A percentile compares a stretch with the other conserved stretches of the same genome.
Conservation (phyloP, 192 early-diverging fungal genomes). For the Entomortierella parvispora region DNA sequence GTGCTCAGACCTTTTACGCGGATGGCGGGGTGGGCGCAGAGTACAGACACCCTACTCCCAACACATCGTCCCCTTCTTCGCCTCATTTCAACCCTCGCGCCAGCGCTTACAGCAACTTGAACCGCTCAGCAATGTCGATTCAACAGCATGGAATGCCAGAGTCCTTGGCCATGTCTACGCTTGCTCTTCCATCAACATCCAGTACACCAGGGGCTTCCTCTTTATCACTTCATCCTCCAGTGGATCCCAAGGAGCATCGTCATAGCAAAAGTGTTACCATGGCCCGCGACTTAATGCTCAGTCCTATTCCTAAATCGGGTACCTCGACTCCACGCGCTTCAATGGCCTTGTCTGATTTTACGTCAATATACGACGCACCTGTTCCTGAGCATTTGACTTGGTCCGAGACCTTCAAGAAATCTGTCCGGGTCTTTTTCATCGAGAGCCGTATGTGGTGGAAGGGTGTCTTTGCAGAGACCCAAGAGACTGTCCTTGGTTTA, state of each 20-base stretch:
- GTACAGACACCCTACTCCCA: constrained; percentile 40
- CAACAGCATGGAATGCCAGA: constrained; percentile 26
- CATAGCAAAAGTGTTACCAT: constrained; percentile 24
- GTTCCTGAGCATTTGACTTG: constrained; percentile 26
- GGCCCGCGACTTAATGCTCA: constrained; percentile 3
- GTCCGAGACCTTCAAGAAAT: constrained; percentile 13
- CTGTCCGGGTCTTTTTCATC: constrained; percentile 35
- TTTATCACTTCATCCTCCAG: constrained; percentile 19
- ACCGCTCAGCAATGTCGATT: constrained; percentile 19
- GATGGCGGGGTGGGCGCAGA: constrained; percentile 18
- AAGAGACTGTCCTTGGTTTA: constrained; percentile 22
- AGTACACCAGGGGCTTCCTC: background rate
- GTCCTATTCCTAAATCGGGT: background rate
- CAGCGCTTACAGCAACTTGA: constrained; percentile 15
- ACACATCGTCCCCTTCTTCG: constrained; percentile 29
- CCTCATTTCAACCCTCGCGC: constrained; percentile 20
- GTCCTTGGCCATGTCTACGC: constrained; percentile 28
- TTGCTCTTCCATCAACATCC: background rate
- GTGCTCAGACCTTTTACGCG: constrained; percentile 23
- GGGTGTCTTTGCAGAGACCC: constrained; percentile 39
- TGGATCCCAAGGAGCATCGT: constrained; percentile 6
- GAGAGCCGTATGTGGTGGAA: constrained; percentile 50
- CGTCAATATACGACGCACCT: constrained; percentile 31
- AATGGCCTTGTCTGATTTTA: constrained; percentile 30
- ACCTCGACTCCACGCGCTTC: constrained; percentile 29